Base-by-base conservation (phyloP, 2,329 filamentous ascomycete species). In the Westerdykella ornata region DNA sequence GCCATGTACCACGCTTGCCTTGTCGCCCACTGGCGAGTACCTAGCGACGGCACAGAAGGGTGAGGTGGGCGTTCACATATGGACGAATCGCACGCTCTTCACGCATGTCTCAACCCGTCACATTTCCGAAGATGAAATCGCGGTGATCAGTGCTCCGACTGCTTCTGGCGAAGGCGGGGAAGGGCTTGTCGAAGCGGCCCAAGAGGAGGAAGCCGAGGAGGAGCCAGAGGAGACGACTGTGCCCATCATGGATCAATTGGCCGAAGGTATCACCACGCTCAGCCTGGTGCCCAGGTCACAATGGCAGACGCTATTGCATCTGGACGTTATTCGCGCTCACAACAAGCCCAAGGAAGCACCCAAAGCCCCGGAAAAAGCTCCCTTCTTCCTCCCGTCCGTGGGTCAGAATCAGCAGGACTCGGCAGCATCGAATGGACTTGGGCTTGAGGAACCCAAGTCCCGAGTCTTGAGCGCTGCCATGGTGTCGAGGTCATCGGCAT, bases 331-430 rank as follows among this genome's bases (percentile, higher is more conserved):
- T 62, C 67, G 89, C 69, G 80, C 88, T 66, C 85, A 92, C 46
- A 98, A 98, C 68, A 94, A 92, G 67, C 92, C 94, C 0, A 89
- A 81, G 51, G 88, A 96, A 65, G 80, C 89, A 0, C 89, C 89
- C 13, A 96, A 96, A 68, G 78, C 81, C 5, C 92, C 92, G 0
- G 87, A 96, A 62, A 94, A 94, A 60, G 90, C 90, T 0, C 94
- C 92, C 0, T 97, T 97, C 73, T 97, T 97, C 73, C 74, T 97
- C 3, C 87, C 88, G 0, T 83, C 83, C 0, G 70, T 83, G 4
- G 73, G 74, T 35, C 57, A 60, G 22, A 51, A 56, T 32, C 22
- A 29, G 13, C 12, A 14, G 30, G 30, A n/a, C n/a, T 49, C 48
- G 11, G 38, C 45, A 30, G 51, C 53, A 17, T 46, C 39, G 8